A percentile compares a stretch with the other conserved stretches of the same genome.
Evolutionary conservation across 2,329 filamentous ascomycete genomes (phyloP).

Genomic region (Calonectria ilicicola): DNA sequence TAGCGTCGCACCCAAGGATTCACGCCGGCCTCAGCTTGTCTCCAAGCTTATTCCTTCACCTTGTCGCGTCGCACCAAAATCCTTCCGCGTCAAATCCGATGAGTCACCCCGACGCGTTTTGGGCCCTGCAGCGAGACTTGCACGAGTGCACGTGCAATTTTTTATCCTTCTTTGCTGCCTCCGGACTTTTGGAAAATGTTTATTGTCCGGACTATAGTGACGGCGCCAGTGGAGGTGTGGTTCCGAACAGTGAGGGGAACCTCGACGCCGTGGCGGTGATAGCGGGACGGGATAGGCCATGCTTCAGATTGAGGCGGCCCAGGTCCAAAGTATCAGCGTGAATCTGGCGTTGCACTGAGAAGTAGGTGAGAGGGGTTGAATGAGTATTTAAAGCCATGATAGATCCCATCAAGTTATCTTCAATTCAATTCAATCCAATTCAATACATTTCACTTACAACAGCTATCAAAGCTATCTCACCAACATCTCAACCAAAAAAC

Average conservation of each 20-base stretch:
- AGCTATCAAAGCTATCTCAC: not conserved
- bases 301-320: not conserved
- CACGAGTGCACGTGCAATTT: conserved; percentile 19
- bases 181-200: conserved; percentile 3
- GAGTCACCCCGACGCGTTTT: conserved; percentile 3
- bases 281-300: conserved; percentile 2
- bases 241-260: conserved; percentile 19
- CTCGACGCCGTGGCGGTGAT: conserved; percentile 15
- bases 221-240: not conserved
- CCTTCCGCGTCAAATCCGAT: not conserved
- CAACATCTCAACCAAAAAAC: not conserved
- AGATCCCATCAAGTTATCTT: not conserved
- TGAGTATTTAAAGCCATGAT: conserved; percentile 20
- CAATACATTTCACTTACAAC: not conserved
- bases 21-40: not conserved
- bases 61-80: not conserved
- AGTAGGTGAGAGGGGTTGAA: not conserved
- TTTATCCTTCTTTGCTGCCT: not conserved
- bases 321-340: conserved; percentile 22
- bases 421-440: not conserved
- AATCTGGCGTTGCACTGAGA: conserved; percentile 6
- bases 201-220: not conserved
- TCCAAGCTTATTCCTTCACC: not conserved
- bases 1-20: not conserved
- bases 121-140: not conserved